Evolutionary conservation across 2,329 filamentous ascomycete species (phyloP).

Genomic region (Trichophyton schoenleinii): DNA sequence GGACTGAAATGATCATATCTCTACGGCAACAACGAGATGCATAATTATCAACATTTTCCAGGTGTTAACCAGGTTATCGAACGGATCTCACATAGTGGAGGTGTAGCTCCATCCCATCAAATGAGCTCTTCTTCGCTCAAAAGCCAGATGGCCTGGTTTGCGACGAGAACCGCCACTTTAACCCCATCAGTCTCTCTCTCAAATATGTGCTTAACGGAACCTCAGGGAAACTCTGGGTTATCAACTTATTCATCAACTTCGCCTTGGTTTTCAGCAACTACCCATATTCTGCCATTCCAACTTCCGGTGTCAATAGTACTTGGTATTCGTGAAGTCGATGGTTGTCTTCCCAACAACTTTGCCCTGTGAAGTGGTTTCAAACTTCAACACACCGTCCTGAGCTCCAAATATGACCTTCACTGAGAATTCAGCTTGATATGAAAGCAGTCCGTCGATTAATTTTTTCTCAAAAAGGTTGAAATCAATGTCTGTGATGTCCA

Average conservation of each 20-base stretch:
- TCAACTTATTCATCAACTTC: neutral
- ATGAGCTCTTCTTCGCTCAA: too few relatives aligned
- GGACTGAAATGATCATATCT: conserved; percentile 28
- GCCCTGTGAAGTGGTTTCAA: neutral
- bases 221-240: neutral
- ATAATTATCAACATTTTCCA: neutral
- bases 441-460: neutral
- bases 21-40: neutral
- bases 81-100: neutral
- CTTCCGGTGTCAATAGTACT: neutral
- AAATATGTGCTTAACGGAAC: too few relatives aligned
- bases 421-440: neutral
- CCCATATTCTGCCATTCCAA: neutral
- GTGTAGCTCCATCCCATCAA: too few relatives aligned
- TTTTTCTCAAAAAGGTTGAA: neutral
- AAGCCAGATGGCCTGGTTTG: too few relatives aligned
- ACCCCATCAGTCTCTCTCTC: too few relatives aligned
- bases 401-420: neutral
- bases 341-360: neutral
- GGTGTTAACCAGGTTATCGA: neutral
- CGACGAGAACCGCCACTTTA: too few relatives aligned
- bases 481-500: neutral
- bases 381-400: neutral
- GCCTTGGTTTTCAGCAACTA: too few relatives aligned
- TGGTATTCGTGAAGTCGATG: neutral